Base-by-base conservation (phyloP, 176 grass and related monocot species). In the Bonia amplexicaulis region DNA sequence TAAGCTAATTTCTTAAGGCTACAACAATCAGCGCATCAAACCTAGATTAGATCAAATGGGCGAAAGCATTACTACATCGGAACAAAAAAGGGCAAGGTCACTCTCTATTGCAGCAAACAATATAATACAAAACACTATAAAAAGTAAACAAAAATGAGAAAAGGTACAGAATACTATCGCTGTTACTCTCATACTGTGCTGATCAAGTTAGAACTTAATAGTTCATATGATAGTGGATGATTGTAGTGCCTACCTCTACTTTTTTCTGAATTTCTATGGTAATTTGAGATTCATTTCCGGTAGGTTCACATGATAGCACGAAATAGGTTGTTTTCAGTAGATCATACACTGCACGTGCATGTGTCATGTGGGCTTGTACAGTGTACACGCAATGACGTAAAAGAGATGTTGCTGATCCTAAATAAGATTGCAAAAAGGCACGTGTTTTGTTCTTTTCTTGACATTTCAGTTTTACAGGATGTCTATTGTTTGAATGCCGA, bases 401-500 rank as follows among this genome's bases (percentile, higher is more conserved):
- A 85, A 75, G 40, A 61, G 12, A 57, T 69, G 62, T 71, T 78
- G 19, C 67, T 0, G 0, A 54, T 41, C 33, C 26, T 62, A 40
- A 49, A 69, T 65, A 78, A 78, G 48, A 84, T 71, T 40, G 20
- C 4, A 23, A 73, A 27, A 60, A 27, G 69, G 39, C 29, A 64
- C 7, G 20, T 81, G 14, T 77, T 91, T 79, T 26, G 13, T 76
- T 67, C n/a, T 42, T 82, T 48, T 70, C 67, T 86, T 86, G 44
- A 74, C 12, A 19, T 52, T 25, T 60, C 67, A 42, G 16, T 66
- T 85, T 91, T 91, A 66, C 87, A 98, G 96, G 93, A 95, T 90
- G 84, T 98, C 64, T 95, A 92, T 87, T 94, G 91, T 80, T 89
- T 98, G 66, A 98, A 95, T 89, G 85, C 93, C 76, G 96, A 98